A percentile compares a stretch with the other conserved stretches of the same genome.
These are phyloP conservation scores for Liriodendron chinense DNA, from an alignment of 164 flowering plant species.

Conservation along the genomic window DNA sequence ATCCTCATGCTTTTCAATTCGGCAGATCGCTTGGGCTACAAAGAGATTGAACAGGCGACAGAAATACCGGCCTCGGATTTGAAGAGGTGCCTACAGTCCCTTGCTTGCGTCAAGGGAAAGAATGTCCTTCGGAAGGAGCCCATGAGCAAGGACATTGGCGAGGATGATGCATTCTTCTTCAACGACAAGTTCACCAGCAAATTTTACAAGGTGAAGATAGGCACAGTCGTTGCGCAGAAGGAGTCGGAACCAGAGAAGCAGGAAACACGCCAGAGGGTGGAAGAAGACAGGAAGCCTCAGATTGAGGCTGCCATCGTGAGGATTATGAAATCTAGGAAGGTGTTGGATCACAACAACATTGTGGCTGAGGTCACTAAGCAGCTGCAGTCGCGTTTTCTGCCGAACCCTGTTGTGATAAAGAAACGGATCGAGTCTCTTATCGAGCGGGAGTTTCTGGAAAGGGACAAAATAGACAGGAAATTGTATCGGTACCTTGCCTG, in stretches of 20 bases:
- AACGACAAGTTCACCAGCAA: constrained; percentile 87
- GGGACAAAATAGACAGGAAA: constrained; percentile 76
- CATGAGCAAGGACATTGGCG: constrained; percentile 91
- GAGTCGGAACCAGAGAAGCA: constrained; percentile 96
- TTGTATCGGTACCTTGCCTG: constrained; percentile 87
- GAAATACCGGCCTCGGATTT: constrained; percentile 58
- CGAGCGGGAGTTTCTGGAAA: constrained; percentile 93
- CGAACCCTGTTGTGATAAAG: constrained; percentile 89
- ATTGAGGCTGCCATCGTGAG: constrained; percentile 95
- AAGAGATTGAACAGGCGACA: constrained; percentile 64
- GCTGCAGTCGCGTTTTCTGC: constrained; percentile 81
- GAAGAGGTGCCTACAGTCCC: constrained; percentile 62
- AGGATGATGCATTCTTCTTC: constrained; percentile 73
- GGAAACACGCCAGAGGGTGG: constrained; percentile 92
- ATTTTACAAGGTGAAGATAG: constrained; percentile 85
- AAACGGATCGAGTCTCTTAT: constrained; percentile 94
- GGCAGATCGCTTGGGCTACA: constrained; percentile 37
- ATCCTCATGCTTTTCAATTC: constrained; percentile 61
- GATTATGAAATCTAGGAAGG: constrained; percentile 88
- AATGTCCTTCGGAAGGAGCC: constrained; percentile 87
- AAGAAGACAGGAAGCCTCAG: constrained; percentile 96
- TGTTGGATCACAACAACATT: constrained; percentile 84
- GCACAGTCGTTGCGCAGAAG: constrained; percentile 94
- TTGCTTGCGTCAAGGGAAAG: constrained; percentile 68
- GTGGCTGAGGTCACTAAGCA: constrained; percentile 96